Evolutionary conservation across 768 basidiomycete species (phyloP).

Genomic region (Mycena capillaripes): DNA sequence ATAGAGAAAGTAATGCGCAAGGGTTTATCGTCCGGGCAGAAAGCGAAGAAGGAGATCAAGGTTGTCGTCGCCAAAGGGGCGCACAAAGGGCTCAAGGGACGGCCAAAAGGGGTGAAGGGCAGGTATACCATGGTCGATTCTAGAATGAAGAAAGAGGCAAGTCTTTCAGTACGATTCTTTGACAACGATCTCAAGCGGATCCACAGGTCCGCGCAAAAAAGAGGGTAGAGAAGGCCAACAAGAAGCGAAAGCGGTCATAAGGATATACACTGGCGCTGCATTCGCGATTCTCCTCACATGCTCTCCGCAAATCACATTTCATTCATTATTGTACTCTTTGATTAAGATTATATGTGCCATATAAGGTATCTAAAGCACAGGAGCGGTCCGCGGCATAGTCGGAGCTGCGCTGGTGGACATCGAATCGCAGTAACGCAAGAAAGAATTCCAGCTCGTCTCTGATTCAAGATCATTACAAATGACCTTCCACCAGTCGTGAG

Average conservation of each 20-base stretch:
- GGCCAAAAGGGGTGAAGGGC: conserved; percentile 97
- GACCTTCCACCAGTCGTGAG: conserved; percentile 57
- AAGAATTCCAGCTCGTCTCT: conserved; percentile 58
- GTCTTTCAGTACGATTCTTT: conserved; percentile 36
- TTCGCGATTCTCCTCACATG: background rate
- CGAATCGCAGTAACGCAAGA: conserved; percentile 51
- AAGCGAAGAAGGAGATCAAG: conserved; percentile 81
- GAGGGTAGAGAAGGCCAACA: conserved; percentile 80
- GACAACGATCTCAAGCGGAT: conserved; percentile 22
- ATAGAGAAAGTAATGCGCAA: conserved; percentile 94
- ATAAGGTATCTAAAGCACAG: background rate
- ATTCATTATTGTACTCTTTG: background rate
- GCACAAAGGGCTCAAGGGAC: conserved; percentile 90
- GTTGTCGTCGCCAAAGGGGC: conserved; percentile 93
- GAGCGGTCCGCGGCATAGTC: background rate
- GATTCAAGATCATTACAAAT: conserved; percentile 54
- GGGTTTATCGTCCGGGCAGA: conserved; percentile 76
- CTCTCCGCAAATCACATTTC: background rate
- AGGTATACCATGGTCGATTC: conserved; percentile 95
- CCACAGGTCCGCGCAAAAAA: conserved; percentile 86
- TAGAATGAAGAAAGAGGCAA: conserved; percentile 93
- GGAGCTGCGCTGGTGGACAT: conserved; percentile 48
- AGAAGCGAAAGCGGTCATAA: conserved; percentile 66
- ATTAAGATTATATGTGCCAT: background rate
- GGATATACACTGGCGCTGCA: no score